These are phyloP conservation scores for Ulota crispa DNA, from an alignment of 225 moss, liverwort and hornwort species.

Conservation along the genomic window DNA sequence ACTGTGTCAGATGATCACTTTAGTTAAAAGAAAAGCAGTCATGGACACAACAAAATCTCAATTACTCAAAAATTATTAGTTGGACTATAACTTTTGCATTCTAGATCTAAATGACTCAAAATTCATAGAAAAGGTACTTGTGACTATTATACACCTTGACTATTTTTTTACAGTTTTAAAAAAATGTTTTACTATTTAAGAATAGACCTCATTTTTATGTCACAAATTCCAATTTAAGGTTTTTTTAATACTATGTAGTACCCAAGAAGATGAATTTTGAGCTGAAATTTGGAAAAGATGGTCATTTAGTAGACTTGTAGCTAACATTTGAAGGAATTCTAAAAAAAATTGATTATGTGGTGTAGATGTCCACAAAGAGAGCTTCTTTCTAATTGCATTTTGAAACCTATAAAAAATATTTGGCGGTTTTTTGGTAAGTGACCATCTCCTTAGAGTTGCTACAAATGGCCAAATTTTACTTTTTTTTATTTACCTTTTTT, in stretches of 20 bases:
- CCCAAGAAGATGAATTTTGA: too few relatives aligned
- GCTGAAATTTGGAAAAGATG: too few relatives aligned
- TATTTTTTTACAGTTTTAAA: background rate
- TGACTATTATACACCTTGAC: background rate
- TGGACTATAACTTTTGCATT: too few relatives aligned
- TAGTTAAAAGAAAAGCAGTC: background rate
- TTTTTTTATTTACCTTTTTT: background rate
- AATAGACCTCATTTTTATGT: background rate
- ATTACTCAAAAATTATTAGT: background rate
- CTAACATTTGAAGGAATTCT: too few relatives aligned
- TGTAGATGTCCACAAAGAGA: too few relatives aligned
- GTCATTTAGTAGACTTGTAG: too few relatives aligned
- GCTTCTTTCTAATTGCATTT: background rate
- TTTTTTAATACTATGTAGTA: background rate
- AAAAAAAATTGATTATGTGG: too few relatives aligned
- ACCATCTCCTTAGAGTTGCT: background rate
- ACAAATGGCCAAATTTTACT: background rate
- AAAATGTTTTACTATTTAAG: background rate
- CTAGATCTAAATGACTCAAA: background rate
- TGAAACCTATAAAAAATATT: background rate
- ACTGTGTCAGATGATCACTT: too few relatives aligned
- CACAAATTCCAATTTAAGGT: background rate
- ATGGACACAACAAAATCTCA: background rate
- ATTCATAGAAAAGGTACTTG: background rate
- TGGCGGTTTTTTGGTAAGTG: background rate